A percentile compares a stretch with the other conserved stretches of the same genome.
phyloP scores from a whole-genome alignment of 2,329 filamentous ascomycete species.

The Penicillium rolfsii region DNA sequence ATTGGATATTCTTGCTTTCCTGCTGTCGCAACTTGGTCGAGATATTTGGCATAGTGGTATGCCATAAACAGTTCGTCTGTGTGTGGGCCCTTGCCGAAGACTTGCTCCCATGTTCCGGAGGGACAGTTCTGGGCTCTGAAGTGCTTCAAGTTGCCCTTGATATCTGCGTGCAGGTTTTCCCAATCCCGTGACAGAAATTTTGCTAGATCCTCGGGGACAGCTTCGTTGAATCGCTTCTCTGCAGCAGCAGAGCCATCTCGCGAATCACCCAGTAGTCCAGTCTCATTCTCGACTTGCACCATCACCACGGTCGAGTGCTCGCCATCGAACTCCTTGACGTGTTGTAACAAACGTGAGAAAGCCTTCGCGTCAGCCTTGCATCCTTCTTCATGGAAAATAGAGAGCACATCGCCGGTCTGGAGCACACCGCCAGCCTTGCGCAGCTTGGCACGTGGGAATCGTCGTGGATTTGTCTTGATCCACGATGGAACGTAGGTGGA shows the following conservation, averaged over 20 bases:
- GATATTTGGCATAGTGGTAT: conserved; percentile 48
- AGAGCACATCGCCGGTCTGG: conserved; percentile 39
- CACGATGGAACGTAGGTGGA: conserved; percentile 46
- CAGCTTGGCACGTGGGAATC: conserved; percentile 27
- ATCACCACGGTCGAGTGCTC: conserved; percentile 57
- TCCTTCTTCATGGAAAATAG: conserved; percentile 43
- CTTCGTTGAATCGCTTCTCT: conserved; percentile 45
- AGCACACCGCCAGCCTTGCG: conserved; percentile 32
- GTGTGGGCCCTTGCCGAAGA: conserved; percentile 44
- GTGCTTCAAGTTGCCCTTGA: conserved; percentile 32
- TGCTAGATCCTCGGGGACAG: conserved; percentile 44
- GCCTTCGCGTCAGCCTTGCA: conserved; percentile 45
- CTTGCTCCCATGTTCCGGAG: conserved; percentile 42
- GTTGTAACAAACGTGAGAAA: conserved; percentile 44
- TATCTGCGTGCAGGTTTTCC: conserved; percentile 26
- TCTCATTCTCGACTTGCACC: conserved; percentile 63
- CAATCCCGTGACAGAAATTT: conserved; percentile 29
- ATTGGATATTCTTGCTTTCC: conserved; percentile 49
- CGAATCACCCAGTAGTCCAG: conserved; percentile 57
- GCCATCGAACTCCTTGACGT: conserved; percentile 50
- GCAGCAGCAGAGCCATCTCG: conserved; percentile 51
- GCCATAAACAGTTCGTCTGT: conserved; percentile 56
- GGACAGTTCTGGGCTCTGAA: conserved; percentile 27
- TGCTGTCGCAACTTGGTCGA: conserved; percentile 47
- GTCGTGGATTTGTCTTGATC: conserved; percentile 40